These are phyloP conservation scores for Obba rivulosa DNA, from an alignment of 768 basidiomycete species.

Conservation along the genomic window DNA sequence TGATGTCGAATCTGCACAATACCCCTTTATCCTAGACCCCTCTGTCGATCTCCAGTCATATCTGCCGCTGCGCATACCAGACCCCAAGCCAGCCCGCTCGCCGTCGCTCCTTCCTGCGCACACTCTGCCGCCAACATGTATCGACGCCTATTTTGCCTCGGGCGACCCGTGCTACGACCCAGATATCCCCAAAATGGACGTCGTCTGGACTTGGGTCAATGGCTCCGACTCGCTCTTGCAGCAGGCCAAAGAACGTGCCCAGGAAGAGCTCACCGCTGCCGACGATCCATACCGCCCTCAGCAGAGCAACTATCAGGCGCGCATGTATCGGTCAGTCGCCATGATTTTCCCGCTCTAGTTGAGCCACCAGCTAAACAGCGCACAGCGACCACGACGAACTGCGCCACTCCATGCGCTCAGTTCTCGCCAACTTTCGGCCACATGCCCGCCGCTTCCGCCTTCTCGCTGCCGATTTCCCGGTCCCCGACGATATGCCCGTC, in stretches of 20 bases:
- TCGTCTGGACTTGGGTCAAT: slow-evolving; percentile 29
- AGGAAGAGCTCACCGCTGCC: not conserved
- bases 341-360: not conserved
- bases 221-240: slow-evolving; percentile 22
- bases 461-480: slow-evolving; percentile 30
- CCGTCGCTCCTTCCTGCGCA: slow-evolving; percentile 11
- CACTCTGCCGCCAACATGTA: slow-evolving; percentile 15
- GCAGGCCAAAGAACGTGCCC: slow-evolving; percentile 11
- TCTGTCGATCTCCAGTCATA: slow-evolving; percentile 1
- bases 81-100: not conserved
- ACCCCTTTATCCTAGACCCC: not conserved
- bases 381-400: slow-evolving; percentile 33
- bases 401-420: slow-evolving; percentile 31
- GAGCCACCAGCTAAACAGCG: not conserved
- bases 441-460: slow-evolving; percentile 27
- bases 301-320: slow-evolving; percentile 7
- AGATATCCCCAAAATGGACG: slow-evolving; percentile 16
- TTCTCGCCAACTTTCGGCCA: slow-evolving; percentile 23
- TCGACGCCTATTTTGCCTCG: slow-evolving; percentile 16
- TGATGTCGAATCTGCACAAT: not conserved
- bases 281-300: slow-evolving; percentile 21
- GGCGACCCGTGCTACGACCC: slow-evolving; percentile 14
- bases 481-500: slow-evolving; percentile 11
- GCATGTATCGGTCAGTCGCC: slow-evolving; percentile 21
- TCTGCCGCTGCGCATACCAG: slow-evolving; percentile 1